A percentile compares a stretch with the other conserved stretches of the same genome.
phyloP scores from a whole-genome alignment of 2,329 filamentous ascomycete genomes.

The Phyllachora maydis region DNA sequence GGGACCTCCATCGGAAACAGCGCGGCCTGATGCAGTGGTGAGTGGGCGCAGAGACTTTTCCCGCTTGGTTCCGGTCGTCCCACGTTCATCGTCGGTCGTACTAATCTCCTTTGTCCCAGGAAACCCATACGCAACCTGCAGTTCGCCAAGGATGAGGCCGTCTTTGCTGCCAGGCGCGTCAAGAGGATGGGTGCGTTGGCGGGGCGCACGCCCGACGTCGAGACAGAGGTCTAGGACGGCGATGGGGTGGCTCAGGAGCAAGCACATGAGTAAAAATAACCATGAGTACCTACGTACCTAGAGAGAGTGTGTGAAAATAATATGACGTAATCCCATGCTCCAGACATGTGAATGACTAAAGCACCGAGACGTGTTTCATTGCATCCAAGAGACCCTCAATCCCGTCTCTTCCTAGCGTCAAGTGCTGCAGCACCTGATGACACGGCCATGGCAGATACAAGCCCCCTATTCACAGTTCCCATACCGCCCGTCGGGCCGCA shows the following conservation, averaged over 20 bases:
- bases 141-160: slow-evolving; percentile 77
- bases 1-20: slow-evolving; percentile 67
- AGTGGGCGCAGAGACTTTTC: slow-evolving; percentile 2
- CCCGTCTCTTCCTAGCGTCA: too few species aligned
- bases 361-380: too few species aligned
- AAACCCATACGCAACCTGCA: slow-evolving; percentile 66
- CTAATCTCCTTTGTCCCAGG: too few species aligned
- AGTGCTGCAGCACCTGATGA: not conserved
- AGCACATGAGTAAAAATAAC: too few species aligned
- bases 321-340: too few species aligned
- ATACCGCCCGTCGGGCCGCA: slow-evolving; percentile 22
- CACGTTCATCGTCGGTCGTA: too few species aligned
- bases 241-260: too few species aligned
- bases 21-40: slow-evolving; percentile 84
- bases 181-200: slow-evolving; percentile 58
- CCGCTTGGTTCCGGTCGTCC: not conserved
- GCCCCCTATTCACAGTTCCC: slow-evolving; percentile 37
- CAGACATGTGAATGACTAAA: too few species aligned
- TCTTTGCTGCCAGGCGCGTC: slow-evolving; percentile 55
- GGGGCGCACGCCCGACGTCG: slow-evolving; percentile 71
- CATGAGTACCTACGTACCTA: too few species aligned
- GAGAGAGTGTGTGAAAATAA: too few species aligned
- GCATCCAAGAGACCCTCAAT: too few species aligned
- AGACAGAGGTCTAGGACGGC: too few species aligned
- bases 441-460: not conserved